Conservation (phyloP, 768 basidiomycete genomes). For the Leucosporidium creatinivorum region DNA sequence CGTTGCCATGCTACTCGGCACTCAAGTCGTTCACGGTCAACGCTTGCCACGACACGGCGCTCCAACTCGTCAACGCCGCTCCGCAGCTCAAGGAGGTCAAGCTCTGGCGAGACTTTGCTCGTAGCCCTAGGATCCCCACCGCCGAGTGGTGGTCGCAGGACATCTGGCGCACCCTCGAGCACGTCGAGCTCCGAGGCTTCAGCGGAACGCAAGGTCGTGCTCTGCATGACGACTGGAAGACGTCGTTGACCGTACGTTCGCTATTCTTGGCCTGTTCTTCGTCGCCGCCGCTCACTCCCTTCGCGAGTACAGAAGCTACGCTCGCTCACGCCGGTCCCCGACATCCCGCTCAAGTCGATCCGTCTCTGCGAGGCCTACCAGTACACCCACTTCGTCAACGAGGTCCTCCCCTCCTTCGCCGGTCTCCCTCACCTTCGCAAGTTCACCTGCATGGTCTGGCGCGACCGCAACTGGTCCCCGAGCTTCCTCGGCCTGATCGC, state of each 20-base stretch:
- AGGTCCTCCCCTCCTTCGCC: neutral
- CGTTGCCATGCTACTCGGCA: neutral
- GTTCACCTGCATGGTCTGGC: neutral
- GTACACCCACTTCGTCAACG: neutral
- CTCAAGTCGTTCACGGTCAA: neutral
- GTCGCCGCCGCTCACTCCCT: neutral
- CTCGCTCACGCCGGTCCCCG: neutral
- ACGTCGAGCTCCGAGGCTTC: conserved; percentile 4
- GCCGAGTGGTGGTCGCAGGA: conserved; percentile 4
- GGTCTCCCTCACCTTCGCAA: neutral
- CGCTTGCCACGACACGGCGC: conserved; percentile 4
- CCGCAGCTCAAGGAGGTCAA: neutral
- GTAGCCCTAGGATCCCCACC: neutral
- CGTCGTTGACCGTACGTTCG: neutral
- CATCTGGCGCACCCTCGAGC: conserved; percentile 4
- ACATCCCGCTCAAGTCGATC: conserved; percentile 6
- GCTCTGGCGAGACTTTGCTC: conserved; percentile 2
- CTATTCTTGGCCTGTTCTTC: neutral
- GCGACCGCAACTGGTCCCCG: neutral
- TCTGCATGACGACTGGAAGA: neutral
- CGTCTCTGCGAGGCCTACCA: conserved; percentile 8
- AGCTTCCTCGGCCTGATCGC: neutral
- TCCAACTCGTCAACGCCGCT: neutral
- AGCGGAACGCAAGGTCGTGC: neutral
- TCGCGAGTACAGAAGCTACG: conserved; percentile 5